Base-by-base conservation (phyloP, 495 filamentous ascomycete species). In the Aspergillus kassunensis region DNA sequence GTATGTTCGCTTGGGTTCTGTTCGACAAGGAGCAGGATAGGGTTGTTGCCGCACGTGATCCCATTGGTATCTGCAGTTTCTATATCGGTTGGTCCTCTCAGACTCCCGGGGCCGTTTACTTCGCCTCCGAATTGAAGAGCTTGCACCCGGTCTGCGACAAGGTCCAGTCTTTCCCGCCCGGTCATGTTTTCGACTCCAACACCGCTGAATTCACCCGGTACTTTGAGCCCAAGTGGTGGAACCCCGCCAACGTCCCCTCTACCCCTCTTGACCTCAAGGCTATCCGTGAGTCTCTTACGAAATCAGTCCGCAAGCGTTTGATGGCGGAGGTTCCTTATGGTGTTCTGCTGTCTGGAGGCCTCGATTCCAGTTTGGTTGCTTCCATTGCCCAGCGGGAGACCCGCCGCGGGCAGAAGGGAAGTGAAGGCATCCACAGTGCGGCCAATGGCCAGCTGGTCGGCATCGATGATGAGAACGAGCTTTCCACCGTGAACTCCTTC, bases 301-400 rank as follows among this genome's bases (percentile, higher is more conserved):
- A 82, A 69, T 86, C 93, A 23, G 95, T 98, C 39, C 83, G 93
- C 61, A 98, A 98, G 75, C 83, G 93, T 51, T 76, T 98, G 62
- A 98, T 98, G 93, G 93, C 93, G 16, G 93, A 98, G 71, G 93
- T 98, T 40, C 93, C 93, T 15, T 98, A 96, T 66, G 93, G 93
- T 69, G 93, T 98, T 13, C 75, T 98, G 41, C 78, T 98, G 16
- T 97, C 95, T 24, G 93, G 93, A 61, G 93, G 93, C 61, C 79
- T 98, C 41, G 93, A 98, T 73, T 97, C 95, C 24, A 93, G 88
- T 64, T 74, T 98, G 69, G 90, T 97, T 29, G 93, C 93, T 21
- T 81, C 93, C 11, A 98, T 98, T 64, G 95, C 93, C 12, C 91
- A 96, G 72, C 80, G 93, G 25, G 95, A 97, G 68, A 96, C 86